phyloP scores from a whole-genome alignment of 2,329 filamentous ascomycete genomes.

The Verticillium dahliae region DNA sequence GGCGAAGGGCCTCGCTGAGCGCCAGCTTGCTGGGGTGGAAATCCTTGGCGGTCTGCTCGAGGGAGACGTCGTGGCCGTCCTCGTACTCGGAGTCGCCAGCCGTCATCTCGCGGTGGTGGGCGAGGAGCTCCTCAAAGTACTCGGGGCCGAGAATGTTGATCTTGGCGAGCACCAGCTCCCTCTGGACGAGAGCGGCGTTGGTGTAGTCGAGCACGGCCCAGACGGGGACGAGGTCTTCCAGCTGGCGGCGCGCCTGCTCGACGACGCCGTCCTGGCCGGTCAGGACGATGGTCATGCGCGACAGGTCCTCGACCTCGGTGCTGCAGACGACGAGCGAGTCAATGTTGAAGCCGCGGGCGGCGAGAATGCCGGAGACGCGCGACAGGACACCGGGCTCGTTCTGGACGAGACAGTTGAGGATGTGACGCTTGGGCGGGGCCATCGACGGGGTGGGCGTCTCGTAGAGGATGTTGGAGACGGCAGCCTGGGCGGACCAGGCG shows the following conservation, averaged over 20 bases:
- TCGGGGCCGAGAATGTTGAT: slow-evolving; percentile 94
- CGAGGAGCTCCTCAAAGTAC: slow-evolving; percentile 94
- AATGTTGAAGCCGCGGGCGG: slow-evolving; percentile 97
- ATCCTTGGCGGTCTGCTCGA: slow-evolving; percentile 51
- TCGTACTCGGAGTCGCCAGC: slow-evolving; percentile 29
- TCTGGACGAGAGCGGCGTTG: slow-evolving; percentile 83
- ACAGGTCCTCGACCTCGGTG: slow-evolving; percentile 93
- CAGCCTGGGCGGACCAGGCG: slow-evolving; percentile 84
- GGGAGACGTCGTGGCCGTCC: slow-evolving; percentile 28
- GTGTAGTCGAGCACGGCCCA: slow-evolving; percentile 99
- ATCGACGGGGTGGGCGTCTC: slow-evolving; percentile 84
- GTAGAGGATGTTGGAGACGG: slow-evolving; percentile 97
- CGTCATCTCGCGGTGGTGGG: slow-evolving; percentile 88
- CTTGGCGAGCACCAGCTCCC: slow-evolving; percentile 91
- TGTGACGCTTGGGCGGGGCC: slow-evolving; percentile 83
- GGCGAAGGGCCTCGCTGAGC: slow-evolving; percentile 79
- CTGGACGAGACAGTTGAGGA: slow-evolving; percentile 97
- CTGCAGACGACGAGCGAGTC: slow-evolving; percentile 96
- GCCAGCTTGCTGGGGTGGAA: slow-evolving; percentile 88
- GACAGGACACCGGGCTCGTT: slow-evolving; percentile 98
- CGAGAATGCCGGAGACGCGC: slow-evolving; percentile 91
- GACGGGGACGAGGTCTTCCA: slow-evolving; percentile 94
- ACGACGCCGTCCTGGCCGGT: slow-evolving; percentile 95
- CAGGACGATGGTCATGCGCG: slow-evolving; percentile 97
- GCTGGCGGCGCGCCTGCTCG: slow-evolving; percentile 89